Base-by-base conservation (phyloP, 2,329 filamentous ascomycete genomes). In the Aspergillus sclerotialis region DNA sequence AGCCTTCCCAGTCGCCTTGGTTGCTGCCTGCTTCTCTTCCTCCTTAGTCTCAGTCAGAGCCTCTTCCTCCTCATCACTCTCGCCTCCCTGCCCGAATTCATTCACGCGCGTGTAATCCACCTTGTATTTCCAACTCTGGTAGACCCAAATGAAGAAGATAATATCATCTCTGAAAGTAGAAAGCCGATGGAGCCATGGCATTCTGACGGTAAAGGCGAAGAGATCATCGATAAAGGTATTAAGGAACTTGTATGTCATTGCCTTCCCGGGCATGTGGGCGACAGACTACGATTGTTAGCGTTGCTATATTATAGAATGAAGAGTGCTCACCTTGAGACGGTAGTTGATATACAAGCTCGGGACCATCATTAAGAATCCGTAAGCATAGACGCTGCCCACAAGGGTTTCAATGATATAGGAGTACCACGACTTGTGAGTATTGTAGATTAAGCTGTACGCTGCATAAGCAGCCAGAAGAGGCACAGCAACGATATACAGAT, bases 361-460 rank as follows among this genome's bases (percentile, higher is more conserved):
- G 7, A 98, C 84, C 92, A 98, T 98, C 88, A 98, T 94, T 42
- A 98, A 69, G 73, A 98, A 98, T 4, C 92, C 92, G 58, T 98
- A 98, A 0, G 92, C 89, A 61, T 98, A 98, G 33, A 98, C 92
- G 28, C 84, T 90, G 8, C 89, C 92, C 14, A 98, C 92, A 7
- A 98, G 79, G 0, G 90, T 96, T 15, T 92, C 80, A 58, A 98
- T 94, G 61, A 93, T 75, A 70, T 89, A 98, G 28, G 84, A 92
- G 68, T 95, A 95, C 92, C 92, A 96, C 31, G 85, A 92, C 72
- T 96, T 96, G 72, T 98, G 92, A 9, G 76, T 81, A 33, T 96
- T 88, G 67, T 98, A 98, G 42, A 92, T 61, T 35, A 98, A 71
- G 18, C 85, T 93, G 75, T 98, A 98, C 41, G 73, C 73, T 10